Base-by-base conservation (phyloP, 352 stramenopile genomes). In the Phytophthora syringae region DNA sequence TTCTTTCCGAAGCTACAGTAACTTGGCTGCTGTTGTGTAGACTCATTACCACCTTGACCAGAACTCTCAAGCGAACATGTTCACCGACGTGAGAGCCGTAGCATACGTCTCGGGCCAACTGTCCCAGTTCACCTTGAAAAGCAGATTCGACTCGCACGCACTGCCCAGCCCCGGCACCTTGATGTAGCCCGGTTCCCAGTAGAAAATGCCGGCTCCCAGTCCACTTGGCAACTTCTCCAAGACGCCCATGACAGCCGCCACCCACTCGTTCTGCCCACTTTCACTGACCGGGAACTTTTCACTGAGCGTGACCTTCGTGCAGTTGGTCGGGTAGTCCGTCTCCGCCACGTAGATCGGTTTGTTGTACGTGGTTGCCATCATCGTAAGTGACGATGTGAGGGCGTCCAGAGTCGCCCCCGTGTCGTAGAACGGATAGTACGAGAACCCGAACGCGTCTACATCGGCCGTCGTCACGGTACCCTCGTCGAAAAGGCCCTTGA, bases 131-230 rank as follows among this genome's bases (percentile, higher is more conserved):
- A 78, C 70, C n/a, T 22, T 59, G 42, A 75, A 75, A 30, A 78
- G 70, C 3, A 78, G 48, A 18, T 71, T 70, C 20, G 60, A 72
- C 13, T 57, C 61, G 21, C 70, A 77, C 2, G 60, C 20, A 49
- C 70, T 77, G 27, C 70, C 70, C 13, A 77, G 56, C 6, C 70
- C 52, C 13, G 64, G 54, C 11, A 65, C 57, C 18, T 53, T 58
- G 12, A 77, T 62, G n/a, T 75, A 77, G 1, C 51, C 70, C 10
- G 70, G 70, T 51, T 77, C 70, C 65, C 70, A 77, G 60, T 77
- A 77, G 55, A 72, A 77, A 43, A 77, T 63, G 9, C 70, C 70
- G 12, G 70, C 65, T 3, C 70, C 65, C 0, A 75, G 57, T 13
- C 65, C 53, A 7, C 60, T 68, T 4, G 70, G 65, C 36, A 77